phyloP scores from a whole-genome alignment of 805 yeast genomes.

The Myxozyma neglecta region DNA sequence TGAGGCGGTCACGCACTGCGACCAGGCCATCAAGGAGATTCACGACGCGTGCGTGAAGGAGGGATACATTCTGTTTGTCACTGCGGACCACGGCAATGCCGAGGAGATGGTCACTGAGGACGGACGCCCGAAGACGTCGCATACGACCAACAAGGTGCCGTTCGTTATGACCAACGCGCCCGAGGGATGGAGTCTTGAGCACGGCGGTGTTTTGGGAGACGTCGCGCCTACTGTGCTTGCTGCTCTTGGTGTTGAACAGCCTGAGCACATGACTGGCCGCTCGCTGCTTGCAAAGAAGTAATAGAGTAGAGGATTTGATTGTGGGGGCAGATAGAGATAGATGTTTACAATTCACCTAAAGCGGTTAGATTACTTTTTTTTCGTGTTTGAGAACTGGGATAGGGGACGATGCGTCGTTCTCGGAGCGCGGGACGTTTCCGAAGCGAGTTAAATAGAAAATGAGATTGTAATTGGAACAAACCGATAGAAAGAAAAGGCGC shows the following conservation, averaged over 20 bases:
- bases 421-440: no score
- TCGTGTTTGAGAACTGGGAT: background rate
- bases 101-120: constrained; percentile 34
- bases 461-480: no score
- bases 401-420: no score
- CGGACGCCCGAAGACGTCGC: constrained; percentile 33
- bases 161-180: constrained; percentile 34
- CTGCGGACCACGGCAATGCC: constrained; percentile 35
- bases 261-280: constrained; percentile 33
- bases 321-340: background rate
- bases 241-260: constrained; percentile 30
- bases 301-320: background rate
- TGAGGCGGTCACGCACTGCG: constrained; percentile 32
- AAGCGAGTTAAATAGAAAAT: no score
- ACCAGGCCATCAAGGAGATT: constrained; percentile 29
- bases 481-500: no score
- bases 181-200: constrained; percentile 23
- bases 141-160: constrained; percentile 33
- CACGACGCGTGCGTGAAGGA: constrained; percentile 29
- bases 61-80: constrained; percentile 29
- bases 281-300: constrained; percentile 22
- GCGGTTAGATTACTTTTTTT: no score
- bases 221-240: constrained; percentile 34
- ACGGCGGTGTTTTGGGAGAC: constrained; percentile 33
- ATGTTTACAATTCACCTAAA: background rate